Evolutionary conservation across 305 asterid genomes (phyloP).

Genomic region (Nicotiana rustica): DNA sequence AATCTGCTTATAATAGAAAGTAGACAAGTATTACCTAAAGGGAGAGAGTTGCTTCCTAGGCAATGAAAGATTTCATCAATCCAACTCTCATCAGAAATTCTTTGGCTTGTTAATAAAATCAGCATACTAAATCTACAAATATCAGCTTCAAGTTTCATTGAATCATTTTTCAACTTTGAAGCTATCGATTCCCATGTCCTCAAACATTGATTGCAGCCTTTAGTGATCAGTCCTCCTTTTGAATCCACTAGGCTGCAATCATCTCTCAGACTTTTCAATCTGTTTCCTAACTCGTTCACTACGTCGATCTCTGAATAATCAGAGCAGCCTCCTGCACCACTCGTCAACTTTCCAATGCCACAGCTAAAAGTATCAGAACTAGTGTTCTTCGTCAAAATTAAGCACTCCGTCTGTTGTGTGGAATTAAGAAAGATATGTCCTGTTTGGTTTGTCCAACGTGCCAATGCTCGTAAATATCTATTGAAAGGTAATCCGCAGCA

Average conservation of each 20-base stretch:
- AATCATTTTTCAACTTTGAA: conserved; percentile 32
- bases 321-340: conserved; percentile 71
- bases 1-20: neutral
- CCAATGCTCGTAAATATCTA: conserved; percentile 55
- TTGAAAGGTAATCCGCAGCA: conserved; percentile 50
- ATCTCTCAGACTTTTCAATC: conserved; percentile 46
- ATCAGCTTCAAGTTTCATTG: conserved; percentile 39
- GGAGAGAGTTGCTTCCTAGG: conserved; percentile 54
- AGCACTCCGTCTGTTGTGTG: conserved; percentile 55
- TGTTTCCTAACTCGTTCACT: conserved; percentile 44
- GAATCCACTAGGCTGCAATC: conserved; percentile 53
- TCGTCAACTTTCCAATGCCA: conserved; percentile 64
- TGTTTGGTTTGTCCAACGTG: conserved; percentile 53
- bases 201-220: conserved; percentile 56
- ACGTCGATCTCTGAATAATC: conserved; percentile 58
- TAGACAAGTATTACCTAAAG: conserved; percentile 50
- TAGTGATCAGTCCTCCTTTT: conserved; percentile 34
- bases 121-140: conserved; percentile 62
- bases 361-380: conserved; percentile 40
- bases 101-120: conserved; percentile 57
- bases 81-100: conserved; percentile 59
- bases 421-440: conserved; percentile 56
- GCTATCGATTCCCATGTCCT: conserved; percentile 51
- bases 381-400: conserved; percentile 37
- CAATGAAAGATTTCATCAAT: conserved; percentile 52